Evolutionary conservation across 1,139 yeast genomes (phyloP).

Genomic region (Saccharomyces uvarum): DNA sequence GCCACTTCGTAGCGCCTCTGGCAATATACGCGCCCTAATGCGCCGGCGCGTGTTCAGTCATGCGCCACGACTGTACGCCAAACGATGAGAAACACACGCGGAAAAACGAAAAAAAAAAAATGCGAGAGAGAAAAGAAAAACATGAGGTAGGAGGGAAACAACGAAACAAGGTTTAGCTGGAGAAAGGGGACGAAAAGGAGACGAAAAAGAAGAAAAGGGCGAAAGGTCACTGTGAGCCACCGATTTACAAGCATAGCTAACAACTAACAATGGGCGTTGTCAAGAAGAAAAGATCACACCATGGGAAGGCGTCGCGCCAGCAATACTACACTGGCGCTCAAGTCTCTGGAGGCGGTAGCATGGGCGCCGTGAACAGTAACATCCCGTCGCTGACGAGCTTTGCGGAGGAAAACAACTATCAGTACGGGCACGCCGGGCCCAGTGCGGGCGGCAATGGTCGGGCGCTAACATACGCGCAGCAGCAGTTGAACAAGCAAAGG

Average conservation of each 20-base stretch:
- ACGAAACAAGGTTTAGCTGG: neutral
- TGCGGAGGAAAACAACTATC: neutral
- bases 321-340: conserved; percentile 11
- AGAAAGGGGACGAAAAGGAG: neutral
- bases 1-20: neutral
- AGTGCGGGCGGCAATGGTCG: neutral
- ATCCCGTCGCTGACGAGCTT: conserved; percentile 1
- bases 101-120: neutral
- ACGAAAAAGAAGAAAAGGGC: neutral
- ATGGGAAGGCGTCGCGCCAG: conserved; percentile 12
- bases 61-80: neutral
- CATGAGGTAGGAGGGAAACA: neutral
- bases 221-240: neutral
- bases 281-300: conserved; percentile 16
- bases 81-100: neutral
- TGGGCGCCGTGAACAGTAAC: conserved; percentile 10
- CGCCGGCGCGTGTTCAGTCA: neutral
- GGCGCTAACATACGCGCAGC: neutral
- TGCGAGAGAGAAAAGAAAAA: neutral
- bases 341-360: conserved; percentile 9
- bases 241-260: neutral
- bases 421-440: neutral
- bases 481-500: neutral
- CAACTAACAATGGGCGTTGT: conserved; percentile 15
- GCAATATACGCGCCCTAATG: neutral